Evolutionary conservation across 352 stramenopile genomes (phyloP).

Genomic region (Pythium coloratum): DNA sequence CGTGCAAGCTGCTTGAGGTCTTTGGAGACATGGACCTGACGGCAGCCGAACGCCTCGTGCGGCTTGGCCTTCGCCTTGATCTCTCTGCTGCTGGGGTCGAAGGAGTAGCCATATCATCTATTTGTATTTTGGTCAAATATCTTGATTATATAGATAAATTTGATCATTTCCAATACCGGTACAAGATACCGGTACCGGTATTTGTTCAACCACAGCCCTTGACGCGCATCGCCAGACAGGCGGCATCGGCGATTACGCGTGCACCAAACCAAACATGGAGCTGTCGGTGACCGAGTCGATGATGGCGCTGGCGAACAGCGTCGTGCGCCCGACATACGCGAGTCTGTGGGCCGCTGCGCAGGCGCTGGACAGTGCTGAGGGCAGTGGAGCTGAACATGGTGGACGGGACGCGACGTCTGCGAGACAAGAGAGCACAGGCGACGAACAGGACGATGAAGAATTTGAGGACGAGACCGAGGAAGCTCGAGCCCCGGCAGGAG

Average conservation of each 20-base stretch:
- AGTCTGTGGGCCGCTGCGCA: background rate
- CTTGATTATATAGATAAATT: background rate
- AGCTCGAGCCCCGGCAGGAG: background rate
- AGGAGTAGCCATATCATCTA: background rate
- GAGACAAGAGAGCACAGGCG: background rate
- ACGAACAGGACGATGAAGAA: background rate
- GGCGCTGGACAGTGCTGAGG: background rate
- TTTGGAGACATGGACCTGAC: no score
- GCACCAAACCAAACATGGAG: background rate
- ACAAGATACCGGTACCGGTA: no score
- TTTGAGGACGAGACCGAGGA: background rate
- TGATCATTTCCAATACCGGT: background rate
- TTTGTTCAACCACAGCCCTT: no score
- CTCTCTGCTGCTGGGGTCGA: no score
- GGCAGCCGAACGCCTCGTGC: no score
- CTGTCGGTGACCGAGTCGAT: background rate
- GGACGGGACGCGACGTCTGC: background rate
- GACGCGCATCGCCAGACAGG: no score
- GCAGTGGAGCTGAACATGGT: background rate
- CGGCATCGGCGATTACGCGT: no score
- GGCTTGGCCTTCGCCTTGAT: no score
- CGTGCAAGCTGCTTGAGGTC: no score
- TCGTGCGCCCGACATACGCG: background rate
- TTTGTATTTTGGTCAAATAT: background rate
- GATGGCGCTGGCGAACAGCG: background rate